Evolutionary conservation across 1,284 basidiomycete species (phyloP).

Genomic region (Tilletia indica): DNA sequence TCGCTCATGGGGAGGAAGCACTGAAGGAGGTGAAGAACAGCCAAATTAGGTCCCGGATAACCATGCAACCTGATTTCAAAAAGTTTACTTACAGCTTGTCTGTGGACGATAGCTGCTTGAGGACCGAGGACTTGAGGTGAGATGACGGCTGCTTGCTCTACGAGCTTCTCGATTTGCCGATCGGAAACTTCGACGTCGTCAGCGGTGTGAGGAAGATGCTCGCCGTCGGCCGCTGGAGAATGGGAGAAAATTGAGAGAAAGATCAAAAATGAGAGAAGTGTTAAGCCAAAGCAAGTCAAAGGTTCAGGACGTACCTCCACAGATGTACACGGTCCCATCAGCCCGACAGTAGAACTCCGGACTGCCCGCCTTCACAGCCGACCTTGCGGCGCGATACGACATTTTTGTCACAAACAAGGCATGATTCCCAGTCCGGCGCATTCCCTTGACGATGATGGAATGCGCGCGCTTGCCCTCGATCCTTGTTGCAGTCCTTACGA

Average conservation of each 20-base stretch:
- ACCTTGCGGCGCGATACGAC: constrained; percentile 45
- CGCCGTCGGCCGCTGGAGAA: constrained; percentile 50
- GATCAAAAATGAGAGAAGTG: background rate
- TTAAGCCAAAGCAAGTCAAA: too few species aligned
- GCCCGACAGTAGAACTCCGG: constrained; percentile 52
- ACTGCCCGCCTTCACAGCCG: constrained; percentile 28
- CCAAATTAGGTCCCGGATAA: background rate
- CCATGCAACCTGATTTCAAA: background rate
- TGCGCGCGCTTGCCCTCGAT: constrained; percentile 60
- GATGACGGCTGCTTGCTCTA: constrained; percentile 59
- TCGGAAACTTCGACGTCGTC: constrained; percentile 49
- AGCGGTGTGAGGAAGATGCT: constrained; percentile 54
- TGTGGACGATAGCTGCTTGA: constrained; percentile 54
- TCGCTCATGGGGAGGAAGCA: constrained; percentile 63
- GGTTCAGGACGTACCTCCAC: constrained; percentile 35
- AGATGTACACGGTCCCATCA: constrained; percentile 56
- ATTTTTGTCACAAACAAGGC: constrained; percentile 62
- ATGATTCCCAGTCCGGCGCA: constrained; percentile 53
- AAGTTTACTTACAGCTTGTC: constrained; percentile 56
- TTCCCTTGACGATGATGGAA: constrained; percentile 58
- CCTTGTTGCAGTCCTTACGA: constrained; percentile 52
- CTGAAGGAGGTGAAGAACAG: background rate
- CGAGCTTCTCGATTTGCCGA: constrained; percentile 57
- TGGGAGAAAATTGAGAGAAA: background rate
- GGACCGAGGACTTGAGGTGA: constrained; percentile 57